phyloP scores from a whole-genome alignment of 306 rosid species.

The Rosa persica region DNA sequence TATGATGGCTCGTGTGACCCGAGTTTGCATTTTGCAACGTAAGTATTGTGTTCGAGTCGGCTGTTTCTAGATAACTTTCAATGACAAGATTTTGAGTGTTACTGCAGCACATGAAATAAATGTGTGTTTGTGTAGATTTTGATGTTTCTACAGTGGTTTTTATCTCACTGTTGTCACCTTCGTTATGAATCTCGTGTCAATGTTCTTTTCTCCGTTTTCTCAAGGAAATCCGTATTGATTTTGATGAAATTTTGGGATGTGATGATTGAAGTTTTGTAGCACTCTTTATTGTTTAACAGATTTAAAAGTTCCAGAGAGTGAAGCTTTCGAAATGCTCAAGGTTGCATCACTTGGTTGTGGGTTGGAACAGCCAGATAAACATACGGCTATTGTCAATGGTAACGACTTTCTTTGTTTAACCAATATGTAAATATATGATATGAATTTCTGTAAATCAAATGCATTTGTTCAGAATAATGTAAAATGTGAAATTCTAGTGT shows the following conservation, averaged over 20 bases:
- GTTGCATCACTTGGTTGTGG: conserved; percentile 48
- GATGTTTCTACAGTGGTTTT: neutral
- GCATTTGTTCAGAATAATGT: neutral
- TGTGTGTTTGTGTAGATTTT: neutral
- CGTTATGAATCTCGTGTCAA: neutral
- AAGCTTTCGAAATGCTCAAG: conserved; percentile 70
- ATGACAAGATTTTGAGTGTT: neutral
- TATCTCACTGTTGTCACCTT: no score
- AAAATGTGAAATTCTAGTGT: neutral
- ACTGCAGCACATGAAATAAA: neutral
- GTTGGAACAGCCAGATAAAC: conserved; percentile 47
- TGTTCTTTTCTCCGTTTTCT: neutral
- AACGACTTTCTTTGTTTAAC: conserved; percentile 23
- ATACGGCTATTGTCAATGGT: conserved; percentile 48
- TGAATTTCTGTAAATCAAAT: neutral
- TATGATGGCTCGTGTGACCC: neutral
- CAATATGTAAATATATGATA: neutral
- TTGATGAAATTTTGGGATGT: neutral
- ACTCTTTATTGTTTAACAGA: conserved; percentile 43
- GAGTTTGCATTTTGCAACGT: neutral
- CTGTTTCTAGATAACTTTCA: no score
- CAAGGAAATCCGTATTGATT: neutral
- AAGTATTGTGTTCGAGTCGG: no score
- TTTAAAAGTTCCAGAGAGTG: conserved; percentile 53
- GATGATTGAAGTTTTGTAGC: conserved; percentile 9